These are phyloP conservation scores for Pulicaria dysenterica DNA, from an alignment of 129 eudicot genomes.

Conservation along the genomic window DNA sequence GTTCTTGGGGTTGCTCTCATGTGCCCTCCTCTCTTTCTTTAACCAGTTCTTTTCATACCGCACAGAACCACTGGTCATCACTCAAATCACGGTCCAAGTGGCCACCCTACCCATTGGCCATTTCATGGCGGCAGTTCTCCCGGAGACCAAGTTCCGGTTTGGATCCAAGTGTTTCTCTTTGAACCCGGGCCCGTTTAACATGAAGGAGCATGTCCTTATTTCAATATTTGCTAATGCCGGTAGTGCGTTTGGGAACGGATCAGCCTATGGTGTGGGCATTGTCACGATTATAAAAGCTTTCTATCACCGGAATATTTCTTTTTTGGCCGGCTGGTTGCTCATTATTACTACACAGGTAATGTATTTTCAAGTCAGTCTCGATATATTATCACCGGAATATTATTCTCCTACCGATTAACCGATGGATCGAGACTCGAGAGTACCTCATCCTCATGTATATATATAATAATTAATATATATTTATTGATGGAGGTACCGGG, in stretches of 20 bases:
- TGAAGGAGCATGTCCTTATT: slow-evolving; percentile 91
- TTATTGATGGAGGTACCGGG: no score
- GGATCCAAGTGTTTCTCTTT: slow-evolving; percentile 58
- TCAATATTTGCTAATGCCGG: slow-evolving; percentile 93
- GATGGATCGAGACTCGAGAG: no score
- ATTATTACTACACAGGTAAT: slow-evolving; percentile 85
- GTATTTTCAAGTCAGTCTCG: no score
- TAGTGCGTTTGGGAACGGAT: slow-evolving; percentile 83
- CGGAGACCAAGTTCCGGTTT: slow-evolving; percentile 54
- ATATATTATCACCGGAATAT: no score
- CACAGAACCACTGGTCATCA: slow-evolving; percentile 71
- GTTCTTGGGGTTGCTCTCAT: slow-evolving; percentile 79
- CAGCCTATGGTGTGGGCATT: slow-evolving; percentile 83
- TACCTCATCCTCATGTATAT: no score
- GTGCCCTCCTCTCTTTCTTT: slow-evolving; percentile 72
- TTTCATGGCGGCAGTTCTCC: slow-evolving; percentile 68
- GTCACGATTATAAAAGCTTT: slow-evolving; percentile 80
- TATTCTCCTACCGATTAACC: no score
- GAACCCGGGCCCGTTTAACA: slow-evolving; percentile 91
- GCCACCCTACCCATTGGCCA: slow-evolving; percentile 86
- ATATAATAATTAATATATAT: no score
- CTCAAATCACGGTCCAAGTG: slow-evolving; percentile 82
- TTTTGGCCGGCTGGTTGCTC: slow-evolving; percentile 86
- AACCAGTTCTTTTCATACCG: slow-evolving; percentile 92
- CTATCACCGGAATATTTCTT: slow-evolving; percentile 68